Percentiles rank a stretch among this genome's conserved stretches.
phyloP scores from a whole-genome alignment of 805 yeast genomes.

The Starmerella apicola region DNA sequence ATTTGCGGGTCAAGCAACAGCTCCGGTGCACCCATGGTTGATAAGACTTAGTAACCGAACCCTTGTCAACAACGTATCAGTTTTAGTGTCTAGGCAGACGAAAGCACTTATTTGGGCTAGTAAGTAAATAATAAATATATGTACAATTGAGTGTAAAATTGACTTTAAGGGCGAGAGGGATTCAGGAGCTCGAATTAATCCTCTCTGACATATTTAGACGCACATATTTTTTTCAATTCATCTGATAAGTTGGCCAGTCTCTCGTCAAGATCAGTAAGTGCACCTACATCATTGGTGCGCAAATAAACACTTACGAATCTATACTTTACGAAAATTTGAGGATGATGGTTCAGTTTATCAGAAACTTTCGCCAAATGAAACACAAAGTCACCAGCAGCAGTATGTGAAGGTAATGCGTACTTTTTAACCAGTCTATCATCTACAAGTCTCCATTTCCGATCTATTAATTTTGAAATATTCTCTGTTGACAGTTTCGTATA shows the following conservation, averaged over 20 bases:
- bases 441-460: slow-evolving; percentile 10
- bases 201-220: neutral
- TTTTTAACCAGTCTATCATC: slow-evolving; percentile 11
- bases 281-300: slow-evolving; percentile 17
- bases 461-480: slow-evolving; percentile 2
- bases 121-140: too few relatives aligned
- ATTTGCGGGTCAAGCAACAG: slow-evolving; percentile 66
- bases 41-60: too few relatives aligned
- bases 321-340: slow-evolving; percentile 18
- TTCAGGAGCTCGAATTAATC: too few relatives aligned
- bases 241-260: slow-evolving; percentile 16
- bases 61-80: too few relatives aligned
- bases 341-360: slow-evolving; percentile 20
- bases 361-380: slow-evolving; percentile 15
- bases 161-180: too few relatives aligned
- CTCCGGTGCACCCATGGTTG: slow-evolving; percentile 26
- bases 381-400: slow-evolving; percentile 19
- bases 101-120: too few relatives aligned
- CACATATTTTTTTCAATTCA: neutral
- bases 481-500: slow-evolving; percentile 1
- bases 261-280: slow-evolving; percentile 16
- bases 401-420: slow-evolving; percentile 16
- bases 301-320: slow-evolving; percentile 15
- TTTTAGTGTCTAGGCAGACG: too few relatives aligned
- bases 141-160: too few relatives aligned